These are phyloP conservation scores for Copromyces sp. DNA, from an alignment of 495 filamentous ascomycete species.

Conservation along the genomic window DNA sequence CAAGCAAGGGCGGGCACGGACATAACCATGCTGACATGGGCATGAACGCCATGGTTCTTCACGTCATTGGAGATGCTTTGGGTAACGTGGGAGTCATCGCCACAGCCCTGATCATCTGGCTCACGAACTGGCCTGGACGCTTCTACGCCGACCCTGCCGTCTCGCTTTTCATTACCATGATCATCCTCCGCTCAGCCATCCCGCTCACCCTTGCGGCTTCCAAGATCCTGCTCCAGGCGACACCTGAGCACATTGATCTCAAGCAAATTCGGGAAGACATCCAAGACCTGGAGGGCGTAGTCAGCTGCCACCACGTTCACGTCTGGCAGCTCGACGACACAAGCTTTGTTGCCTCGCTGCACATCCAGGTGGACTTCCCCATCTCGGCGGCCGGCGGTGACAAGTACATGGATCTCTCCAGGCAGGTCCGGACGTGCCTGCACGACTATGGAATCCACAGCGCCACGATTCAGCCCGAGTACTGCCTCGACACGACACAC, in stretches of 20 bases:
- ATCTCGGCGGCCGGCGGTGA: conserved; percentile 61
- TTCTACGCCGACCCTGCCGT: conserved; percentile 87
- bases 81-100: conserved; percentile 94
- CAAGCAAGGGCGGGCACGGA: conserved; percentile 49
- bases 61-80: conserved; percentile 91
- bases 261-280: conserved; percentile 92
- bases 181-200: conserved; percentile 85
- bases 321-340: conserved; percentile 96
- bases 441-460: conserved; percentile 95
- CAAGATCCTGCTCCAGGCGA: conserved; percentile 90
- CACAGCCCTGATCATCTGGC: conserved; percentile 89
- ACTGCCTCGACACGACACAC: conserved; percentile 50
- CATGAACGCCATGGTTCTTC: conserved; percentile 95
- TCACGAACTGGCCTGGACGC: conserved; percentile 49
- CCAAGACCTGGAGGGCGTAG: conserved; percentile 65
- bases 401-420: conserved; percentile 82
- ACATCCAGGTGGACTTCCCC: conserved; percentile 73
- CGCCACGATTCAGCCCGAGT: conserved; percentile 97
- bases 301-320: conserved; percentile 88
- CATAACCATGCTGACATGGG: conserved; percentile 84
- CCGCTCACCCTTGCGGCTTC: conserved; percentile 87
- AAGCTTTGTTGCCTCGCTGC: conserved; percentile 82
- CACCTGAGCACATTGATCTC: conserved; percentile 73
- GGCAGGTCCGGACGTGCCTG: conserved; percentile 68
- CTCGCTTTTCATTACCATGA: conserved; percentile 90